Percentiles rank a stretch among this genome's conserved stretches.
Evolutionary conservation across 2,329 filamentous ascomycete species (phyloP).

Genomic region (Bertia moriformis): DNA sequence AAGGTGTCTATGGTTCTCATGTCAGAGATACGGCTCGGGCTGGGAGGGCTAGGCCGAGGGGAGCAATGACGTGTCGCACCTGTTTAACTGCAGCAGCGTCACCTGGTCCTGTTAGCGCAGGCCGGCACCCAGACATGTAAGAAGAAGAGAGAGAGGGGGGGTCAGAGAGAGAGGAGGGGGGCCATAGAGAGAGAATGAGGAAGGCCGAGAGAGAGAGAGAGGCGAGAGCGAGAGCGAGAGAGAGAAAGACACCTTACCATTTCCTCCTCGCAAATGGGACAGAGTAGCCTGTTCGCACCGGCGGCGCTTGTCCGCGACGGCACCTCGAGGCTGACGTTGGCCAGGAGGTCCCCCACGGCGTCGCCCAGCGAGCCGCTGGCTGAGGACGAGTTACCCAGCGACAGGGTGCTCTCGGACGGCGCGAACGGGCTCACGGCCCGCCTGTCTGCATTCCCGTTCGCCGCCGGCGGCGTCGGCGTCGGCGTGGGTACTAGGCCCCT

Average conservation of each 20-base stretch:
- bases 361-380: conserved; percentile 52
- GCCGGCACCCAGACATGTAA: too few species aligned
- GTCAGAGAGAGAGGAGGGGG: conserved; percentile 7
- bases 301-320: conserved; percentile 38
- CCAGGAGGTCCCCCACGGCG: conserved; percentile 63
- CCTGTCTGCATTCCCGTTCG: conserved; percentile 12
- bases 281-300: conserved; percentile 61
- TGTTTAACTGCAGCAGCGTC: conserved; percentile 82
- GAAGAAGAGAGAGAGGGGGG: too few species aligned
- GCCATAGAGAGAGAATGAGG: too few species aligned
- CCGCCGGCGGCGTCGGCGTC: conserved; percentile 14
- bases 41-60: not conserved
- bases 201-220: not conserved
- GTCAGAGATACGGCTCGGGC: conserved; percentile 14
- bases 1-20: too few species aligned
- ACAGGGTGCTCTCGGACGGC: conserved; percentile 58
- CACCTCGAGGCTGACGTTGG: conserved; percentile 58
- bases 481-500: conserved; percentile 62
- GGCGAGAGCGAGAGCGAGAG: not conserved
- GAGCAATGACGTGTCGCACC: too few species aligned
- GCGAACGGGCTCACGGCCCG: conserved; percentile 32
- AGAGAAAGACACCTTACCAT: conserved; percentile 68
- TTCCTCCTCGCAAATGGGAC: conserved; percentile 95
- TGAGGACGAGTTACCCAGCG: conserved; percentile 34
- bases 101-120: conserved; percentile 48